Conservation (phyloP, 768 basidiomycete species). For the Plicaturopsis crispa region DNA sequence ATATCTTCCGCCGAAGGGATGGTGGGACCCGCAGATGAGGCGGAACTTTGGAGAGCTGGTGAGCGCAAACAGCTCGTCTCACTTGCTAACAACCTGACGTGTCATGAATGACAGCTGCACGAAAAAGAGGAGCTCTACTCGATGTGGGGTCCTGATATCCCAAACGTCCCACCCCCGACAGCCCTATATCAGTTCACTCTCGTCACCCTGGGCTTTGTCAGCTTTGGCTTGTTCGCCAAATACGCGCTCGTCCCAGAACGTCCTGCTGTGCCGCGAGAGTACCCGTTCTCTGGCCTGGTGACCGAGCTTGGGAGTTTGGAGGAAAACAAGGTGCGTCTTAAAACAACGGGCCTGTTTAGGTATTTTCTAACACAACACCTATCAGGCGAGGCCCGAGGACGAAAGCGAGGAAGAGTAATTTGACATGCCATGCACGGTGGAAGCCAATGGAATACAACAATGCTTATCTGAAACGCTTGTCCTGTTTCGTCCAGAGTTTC, state of each 20-base stretch:
- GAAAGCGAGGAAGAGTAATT: constrained; percentile 23
- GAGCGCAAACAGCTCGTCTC: constrained; percentile 20
- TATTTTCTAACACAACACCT: constrained; percentile 5
- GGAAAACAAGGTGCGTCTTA: constrained; percentile 59
- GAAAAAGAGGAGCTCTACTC: constrained; percentile 75
- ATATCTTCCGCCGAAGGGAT: constrained; percentile 53
- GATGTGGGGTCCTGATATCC: constrained; percentile 83
- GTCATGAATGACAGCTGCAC: constrained; percentile 54
- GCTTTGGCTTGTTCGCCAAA: constrained; percentile 54
- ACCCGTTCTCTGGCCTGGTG: constrained; percentile 70
- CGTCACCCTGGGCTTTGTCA: constrained; percentile 54
- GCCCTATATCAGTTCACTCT: constrained; percentile 63
- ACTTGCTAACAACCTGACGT: no score
- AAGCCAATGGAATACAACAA: no score
- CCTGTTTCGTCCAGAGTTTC: no score
- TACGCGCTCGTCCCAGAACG: constrained; percentile 48
- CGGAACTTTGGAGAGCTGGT: constrained; percentile 81
- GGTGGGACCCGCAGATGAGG: constrained; percentile 71
- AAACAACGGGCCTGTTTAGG: not conserved
- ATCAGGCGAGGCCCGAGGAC: constrained; percentile 29
- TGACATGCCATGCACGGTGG: not conserved
- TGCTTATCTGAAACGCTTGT: no score
- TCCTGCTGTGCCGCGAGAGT: constrained; percentile 64
- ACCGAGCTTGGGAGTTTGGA: constrained; percentile 73
- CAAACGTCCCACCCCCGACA: constrained; percentile 47